Base-by-base conservation (phyloP, 345 rosid genomes). In the Rubroshorea leprosula region DNA sequence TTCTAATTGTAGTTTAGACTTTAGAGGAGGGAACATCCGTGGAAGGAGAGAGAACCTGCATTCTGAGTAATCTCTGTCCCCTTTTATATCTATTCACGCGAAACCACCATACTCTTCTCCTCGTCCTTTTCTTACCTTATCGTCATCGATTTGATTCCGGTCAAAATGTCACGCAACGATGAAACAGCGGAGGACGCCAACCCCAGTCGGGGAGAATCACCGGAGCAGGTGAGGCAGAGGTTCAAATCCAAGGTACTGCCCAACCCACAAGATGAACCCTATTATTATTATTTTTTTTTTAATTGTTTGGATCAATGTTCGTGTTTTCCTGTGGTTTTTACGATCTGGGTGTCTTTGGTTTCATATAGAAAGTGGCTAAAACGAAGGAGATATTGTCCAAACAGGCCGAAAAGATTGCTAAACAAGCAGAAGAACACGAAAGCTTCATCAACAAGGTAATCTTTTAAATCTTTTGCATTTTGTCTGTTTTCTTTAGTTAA, bases 371-470 rank as follows among this genome's bases (percentile, higher is more conserved):
- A 80, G 96, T 87, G 72, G 89, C 64, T 48, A 78, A 80, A 47
- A 86, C 93, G 23, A 84, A 80, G 82, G 98, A 89, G 77, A 73
- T 85, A 9, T 60, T 89, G 54, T 83, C 98, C 35, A 86, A 92
- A 66, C 96, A 92, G 53, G 98, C 96, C 1, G 81, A 75, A 63
- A 92, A 83, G 90, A 86, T 92, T 67, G 97, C 94, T 21, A 89
- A 86, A 71, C 94, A 82, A 76, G 98, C 91, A 8, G 98, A 86
- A 75, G 93, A 84, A 68, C 98, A 92, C 43, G 94, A 92, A 66
- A 69, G 83, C 51, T 83, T 89, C 68, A 80, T 92, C 55, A 92
- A 79, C 64, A 92, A 92, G 86, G 98, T 68, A 68, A 5, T 51
- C 35, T 29, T 55, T 18, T 1, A 4, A 21, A 21, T 59, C 44